phyloP scores from a whole-genome alignment of 805 yeast genomes.

The Candida alai region DNA sequence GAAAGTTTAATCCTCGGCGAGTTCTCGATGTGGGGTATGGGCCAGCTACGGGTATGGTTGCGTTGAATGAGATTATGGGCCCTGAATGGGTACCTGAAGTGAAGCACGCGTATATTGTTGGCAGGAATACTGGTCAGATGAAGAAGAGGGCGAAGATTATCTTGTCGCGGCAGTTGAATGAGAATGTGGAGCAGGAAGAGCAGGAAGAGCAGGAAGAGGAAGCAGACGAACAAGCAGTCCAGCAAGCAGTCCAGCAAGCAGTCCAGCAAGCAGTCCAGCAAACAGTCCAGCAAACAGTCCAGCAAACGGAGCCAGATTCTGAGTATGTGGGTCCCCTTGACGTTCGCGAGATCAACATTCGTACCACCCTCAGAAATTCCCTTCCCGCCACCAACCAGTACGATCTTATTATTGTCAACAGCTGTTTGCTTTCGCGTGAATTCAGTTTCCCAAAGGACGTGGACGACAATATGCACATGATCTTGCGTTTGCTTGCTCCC shows the following conservation, averaged over 20 bases:
- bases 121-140: conserved; percentile 60
- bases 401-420: conserved; percentile 80
- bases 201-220: conserved; percentile 12
- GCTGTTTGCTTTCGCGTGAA: conserved; percentile 63
- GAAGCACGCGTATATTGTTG: conserved; percentile 71
- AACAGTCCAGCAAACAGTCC: no score
- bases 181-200: conserved; percentile 15
- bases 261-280: no score
- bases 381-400: conserved; percentile 54
- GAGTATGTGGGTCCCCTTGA: conserved; percentile 46
- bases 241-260: no score
- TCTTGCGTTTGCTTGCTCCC: conserved; percentile 63
- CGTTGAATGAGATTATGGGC: conserved; percentile 79
- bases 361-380: conserved; percentile 52
- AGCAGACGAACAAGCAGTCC: conserved; percentile 13
- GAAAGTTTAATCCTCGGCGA: conserved; percentile 55
- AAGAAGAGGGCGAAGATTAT: conserved; percentile 73
- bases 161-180: conserved; percentile 65
- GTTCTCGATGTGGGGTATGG: conserved; percentile 84
- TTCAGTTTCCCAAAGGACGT: conserved; percentile 67
- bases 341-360: conserved; percentile 50
- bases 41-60: conserved; percentile 89
- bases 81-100: conserved; percentile 50
- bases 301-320: no score
- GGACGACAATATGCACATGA: conserved; percentile 59